Evolutionary conservation across 2,329 filamentous ascomycete species (phyloP).

Genomic region (Curvularia sp.): DNA sequence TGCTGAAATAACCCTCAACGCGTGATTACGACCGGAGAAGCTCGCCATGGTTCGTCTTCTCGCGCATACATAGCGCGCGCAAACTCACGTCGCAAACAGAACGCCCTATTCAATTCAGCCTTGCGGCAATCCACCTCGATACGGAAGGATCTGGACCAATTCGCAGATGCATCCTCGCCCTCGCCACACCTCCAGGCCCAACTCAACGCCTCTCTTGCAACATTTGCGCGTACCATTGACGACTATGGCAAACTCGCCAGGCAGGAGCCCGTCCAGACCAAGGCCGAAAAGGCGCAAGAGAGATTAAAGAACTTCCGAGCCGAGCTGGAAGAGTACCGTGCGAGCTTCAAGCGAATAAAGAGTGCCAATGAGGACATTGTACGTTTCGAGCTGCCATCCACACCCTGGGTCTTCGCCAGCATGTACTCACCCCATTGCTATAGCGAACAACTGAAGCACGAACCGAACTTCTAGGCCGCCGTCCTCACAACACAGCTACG

Average conservation of each 20-base stretch:
- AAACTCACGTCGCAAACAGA: conserved; percentile 58
- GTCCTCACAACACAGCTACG: conserved; percentile 77
- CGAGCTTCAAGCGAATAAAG: conserved; percentile 79
- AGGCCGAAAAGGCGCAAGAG: conserved; percentile 89
- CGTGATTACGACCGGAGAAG: background rate
- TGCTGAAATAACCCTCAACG: too few relatives aligned
- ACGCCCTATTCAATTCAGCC: conserved; percentile 84
- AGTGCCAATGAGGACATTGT: conserved; percentile 76
- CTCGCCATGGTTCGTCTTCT: conserved; percentile 30
- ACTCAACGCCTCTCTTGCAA: conserved; percentile 64
- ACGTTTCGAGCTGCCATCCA: conserved; percentile 32
- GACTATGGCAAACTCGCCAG: conserved; percentile 87
- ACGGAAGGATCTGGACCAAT: conserved; percentile 75
- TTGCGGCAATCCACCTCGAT: conserved; percentile 84
- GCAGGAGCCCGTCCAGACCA: conserved; percentile 87
- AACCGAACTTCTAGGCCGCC: conserved; percentile 81
- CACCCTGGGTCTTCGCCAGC: background rate
- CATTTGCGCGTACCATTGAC: conserved; percentile 88
- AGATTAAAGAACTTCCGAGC: conserved; percentile 83
- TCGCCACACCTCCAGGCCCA: conserved; percentile 67
- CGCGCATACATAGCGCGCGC: background rate
- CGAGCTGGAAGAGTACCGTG: conserved; percentile 80
- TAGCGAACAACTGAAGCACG: conserved; percentile 71
- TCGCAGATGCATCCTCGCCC: conserved; percentile 65
- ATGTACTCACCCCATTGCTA: conserved; percentile 13